phyloP scores from a whole-genome alignment of 768 basidiomycete genomes.

The Calocybe gangraenosa region DNA sequence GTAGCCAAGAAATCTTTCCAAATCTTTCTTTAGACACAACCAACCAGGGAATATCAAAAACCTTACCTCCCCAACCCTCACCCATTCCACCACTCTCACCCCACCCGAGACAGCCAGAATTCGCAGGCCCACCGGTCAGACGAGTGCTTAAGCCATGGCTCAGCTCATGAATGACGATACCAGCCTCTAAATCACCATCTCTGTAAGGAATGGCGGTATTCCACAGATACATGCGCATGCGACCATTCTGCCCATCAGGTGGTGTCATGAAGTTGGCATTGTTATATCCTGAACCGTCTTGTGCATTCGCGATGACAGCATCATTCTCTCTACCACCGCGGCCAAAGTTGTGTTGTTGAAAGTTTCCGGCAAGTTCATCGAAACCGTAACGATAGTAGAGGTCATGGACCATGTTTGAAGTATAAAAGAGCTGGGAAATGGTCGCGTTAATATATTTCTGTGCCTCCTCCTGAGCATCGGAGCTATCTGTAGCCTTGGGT shows the following conservation, averaged over 20 bases:
- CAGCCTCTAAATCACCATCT: constrained; percentile 94
- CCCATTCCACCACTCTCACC: constrained; percentile 98
- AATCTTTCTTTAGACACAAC: neutral
- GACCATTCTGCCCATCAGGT: constrained; percentile 80
- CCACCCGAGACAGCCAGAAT: constrained; percentile 93
- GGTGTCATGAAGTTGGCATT: constrained; percentile 91
- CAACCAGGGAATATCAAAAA: neutral
- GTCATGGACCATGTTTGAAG: constrained; percentile 77
- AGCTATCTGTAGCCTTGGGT: constrained; percentile 51
- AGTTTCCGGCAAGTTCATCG: constrained; percentile 88
- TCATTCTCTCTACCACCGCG: constrained; percentile 85
- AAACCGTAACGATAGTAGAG: constrained; percentile 90
- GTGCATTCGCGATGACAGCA: constrained; percentile 91
- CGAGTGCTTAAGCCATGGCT: constrained; percentile 91
- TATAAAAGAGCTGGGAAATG: constrained; percentile 87
- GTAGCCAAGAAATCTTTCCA: constrained; percentile 78
- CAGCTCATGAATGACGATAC: constrained; percentile 92
- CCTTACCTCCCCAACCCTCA: constrained; percentile 86
- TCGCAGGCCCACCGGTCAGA: constrained; percentile 88
- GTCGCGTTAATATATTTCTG: constrained; percentile 83
- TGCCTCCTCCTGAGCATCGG: constrained; percentile 66
- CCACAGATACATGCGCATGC: constrained; percentile 98
- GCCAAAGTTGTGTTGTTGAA: constrained; percentile 97
- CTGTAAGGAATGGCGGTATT: constrained; percentile 85
- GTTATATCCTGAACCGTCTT: constrained; percentile 92